Evolutionary conservation across 495 filamentous ascomycete genomes (phyloP).

Genomic region (Xeromyces bisporus): DNA sequence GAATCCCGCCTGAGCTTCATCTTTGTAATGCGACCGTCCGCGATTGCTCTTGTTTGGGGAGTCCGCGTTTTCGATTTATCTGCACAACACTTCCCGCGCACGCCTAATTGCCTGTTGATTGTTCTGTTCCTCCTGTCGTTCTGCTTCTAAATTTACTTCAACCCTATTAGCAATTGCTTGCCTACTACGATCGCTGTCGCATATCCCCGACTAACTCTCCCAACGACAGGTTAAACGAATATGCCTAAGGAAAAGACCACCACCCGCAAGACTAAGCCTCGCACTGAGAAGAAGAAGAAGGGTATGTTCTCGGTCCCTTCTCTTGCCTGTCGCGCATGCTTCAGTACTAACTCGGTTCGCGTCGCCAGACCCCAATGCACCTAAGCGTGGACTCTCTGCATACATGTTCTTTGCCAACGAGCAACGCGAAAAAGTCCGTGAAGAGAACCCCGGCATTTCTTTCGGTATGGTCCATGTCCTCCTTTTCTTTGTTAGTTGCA

Average conservation of each 20-base stretch:
- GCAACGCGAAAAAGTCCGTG: slow-evolving; percentile 91
- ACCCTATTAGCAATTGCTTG: neutral
- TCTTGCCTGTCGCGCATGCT: slow-evolving; percentile 2
- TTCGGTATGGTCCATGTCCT: slow-evolving; percentile 49
- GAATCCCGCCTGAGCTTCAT: slow-evolving; percentile 9
- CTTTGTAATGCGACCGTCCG: slow-evolving; percentile 6
- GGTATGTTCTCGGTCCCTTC: slow-evolving; percentile 34
- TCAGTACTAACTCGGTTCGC: slow-evolving; percentile 3
- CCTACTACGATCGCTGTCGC: neutral
- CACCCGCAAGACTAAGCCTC: slow-evolving; percentile 39
- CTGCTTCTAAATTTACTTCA: no score
- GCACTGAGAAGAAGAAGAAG: slow-evolving; percentile 62
- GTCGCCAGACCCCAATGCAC: slow-evolving; percentile 81
- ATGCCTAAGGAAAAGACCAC: slow-evolving; percentile 65
- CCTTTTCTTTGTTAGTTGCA: no score
- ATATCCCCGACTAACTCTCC: neutral
- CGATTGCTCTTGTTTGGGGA: neutral
- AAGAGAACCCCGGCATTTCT: slow-evolving; percentile 94
- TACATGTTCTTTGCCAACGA: slow-evolving; percentile 99
- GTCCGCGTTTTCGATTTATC: slow-evolving; percentile 10
- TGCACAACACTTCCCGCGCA: slow-evolving; percentile 1
- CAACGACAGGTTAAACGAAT: slow-evolving; percentile 17
- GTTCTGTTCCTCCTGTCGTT: neutral
- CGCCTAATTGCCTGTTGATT: neutral
- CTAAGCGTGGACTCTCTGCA: slow-evolving; percentile 96